These are phyloP conservation scores for Aspergillus thermomutatus DNA, from an alignment of 2,329 filamentous ascomycete species.

Conservation along the genomic window DNA sequence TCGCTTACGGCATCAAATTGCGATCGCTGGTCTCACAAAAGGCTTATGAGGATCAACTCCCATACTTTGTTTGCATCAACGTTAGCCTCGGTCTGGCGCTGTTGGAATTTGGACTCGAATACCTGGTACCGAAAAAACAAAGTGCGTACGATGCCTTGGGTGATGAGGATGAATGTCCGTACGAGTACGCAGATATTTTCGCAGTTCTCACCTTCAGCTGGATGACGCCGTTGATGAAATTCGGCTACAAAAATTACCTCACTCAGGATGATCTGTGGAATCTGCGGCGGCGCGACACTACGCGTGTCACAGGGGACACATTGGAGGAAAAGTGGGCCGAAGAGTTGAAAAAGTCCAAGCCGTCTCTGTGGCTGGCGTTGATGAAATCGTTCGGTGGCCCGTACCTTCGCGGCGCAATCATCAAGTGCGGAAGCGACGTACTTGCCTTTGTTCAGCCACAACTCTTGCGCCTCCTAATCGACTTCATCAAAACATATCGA, in stretches of 20 bases:
- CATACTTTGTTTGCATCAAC: constrained; percentile 76
- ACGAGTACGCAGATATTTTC: constrained; percentile 91
- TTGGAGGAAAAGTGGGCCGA: constrained; percentile 75
- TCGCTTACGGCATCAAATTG: constrained; percentile 76
- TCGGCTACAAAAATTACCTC: constrained; percentile 85
- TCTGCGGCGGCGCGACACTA: constrained; percentile 74
- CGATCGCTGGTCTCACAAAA: constrained; percentile 80
- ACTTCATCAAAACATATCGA: constrained; percentile 76
- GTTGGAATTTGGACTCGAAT: constrained; percentile 74
- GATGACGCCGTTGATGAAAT: constrained; percentile 98
- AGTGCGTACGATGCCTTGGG: constrained; percentile 67
- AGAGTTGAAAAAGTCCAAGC: constrained; percentile 69
- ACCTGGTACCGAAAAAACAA: constrained; percentile 76
- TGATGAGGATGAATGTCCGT: constrained; percentile 64
- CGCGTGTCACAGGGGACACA: constrained; percentile 64
- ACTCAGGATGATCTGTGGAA: constrained; percentile 97
- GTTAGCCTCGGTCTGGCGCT: constrained; percentile 67
- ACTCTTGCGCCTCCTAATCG: constrained; percentile 76
- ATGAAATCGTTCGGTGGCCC: constrained; percentile 81
- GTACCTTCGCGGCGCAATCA: constrained; percentile 75
- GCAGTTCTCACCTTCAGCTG: constrained; percentile 91
- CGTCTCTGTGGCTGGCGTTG: constrained; percentile 82
- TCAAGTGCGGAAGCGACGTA: constrained; percentile 85
- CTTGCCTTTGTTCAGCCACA: constrained; percentile 90
- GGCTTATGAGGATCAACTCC: constrained; percentile 60